A percentile compares a stretch with the other conserved stretches of the same genome.
These are phyloP conservation scores for Seiridium cupressi DNA, from an alignment of 2,329 filamentous ascomycete species.

Conservation along the genomic window DNA sequence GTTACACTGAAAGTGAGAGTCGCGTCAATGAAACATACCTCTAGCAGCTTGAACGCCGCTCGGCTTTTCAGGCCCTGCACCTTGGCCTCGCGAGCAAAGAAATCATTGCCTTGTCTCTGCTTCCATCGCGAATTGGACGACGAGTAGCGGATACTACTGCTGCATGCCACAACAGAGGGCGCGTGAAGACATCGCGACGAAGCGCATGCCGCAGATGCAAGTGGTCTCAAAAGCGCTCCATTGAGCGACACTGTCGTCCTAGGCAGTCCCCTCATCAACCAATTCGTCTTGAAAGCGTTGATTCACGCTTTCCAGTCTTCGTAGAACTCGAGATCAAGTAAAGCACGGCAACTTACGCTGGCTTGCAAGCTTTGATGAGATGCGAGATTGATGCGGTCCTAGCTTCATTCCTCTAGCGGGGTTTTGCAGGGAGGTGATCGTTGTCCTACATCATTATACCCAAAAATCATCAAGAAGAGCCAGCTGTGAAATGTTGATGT, in stretches of 20 bases:
- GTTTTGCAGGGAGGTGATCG: background rate
- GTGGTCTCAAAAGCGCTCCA: constrained; percentile 18
- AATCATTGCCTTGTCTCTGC: constrained; percentile 71
- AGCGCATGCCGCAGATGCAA: background rate
- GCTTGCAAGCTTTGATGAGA: constrained; percentile 1
- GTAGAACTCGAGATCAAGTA: background rate
- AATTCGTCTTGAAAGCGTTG: constrained; percentile 9
- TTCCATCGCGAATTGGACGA: constrained; percentile 79
- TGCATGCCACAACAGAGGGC: background rate
- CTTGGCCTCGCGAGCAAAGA: constrained; percentile 71
- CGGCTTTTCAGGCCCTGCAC: constrained; percentile 82
- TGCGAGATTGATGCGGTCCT: constrained; percentile 1
- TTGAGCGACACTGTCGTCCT: constrained; percentile 20
- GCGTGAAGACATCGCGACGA: background rate
- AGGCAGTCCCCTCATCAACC: constrained; percentile 22
- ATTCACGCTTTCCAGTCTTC: constrained; percentile 17
- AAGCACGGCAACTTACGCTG: background rate
- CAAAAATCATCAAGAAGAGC: background rate
- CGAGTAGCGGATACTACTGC: constrained; percentile 24
- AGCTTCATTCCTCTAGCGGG: background rate
- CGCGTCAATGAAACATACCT: constrained; percentile 50
- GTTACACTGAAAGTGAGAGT: too few species aligned
- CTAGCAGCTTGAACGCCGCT: constrained; percentile 88
- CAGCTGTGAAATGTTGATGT: background rate
- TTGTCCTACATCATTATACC: background rate